phyloP scores from a whole-genome alignment of 2,329 filamentous ascomycete genomes.

The Xenoacremonium recifei region DNA sequence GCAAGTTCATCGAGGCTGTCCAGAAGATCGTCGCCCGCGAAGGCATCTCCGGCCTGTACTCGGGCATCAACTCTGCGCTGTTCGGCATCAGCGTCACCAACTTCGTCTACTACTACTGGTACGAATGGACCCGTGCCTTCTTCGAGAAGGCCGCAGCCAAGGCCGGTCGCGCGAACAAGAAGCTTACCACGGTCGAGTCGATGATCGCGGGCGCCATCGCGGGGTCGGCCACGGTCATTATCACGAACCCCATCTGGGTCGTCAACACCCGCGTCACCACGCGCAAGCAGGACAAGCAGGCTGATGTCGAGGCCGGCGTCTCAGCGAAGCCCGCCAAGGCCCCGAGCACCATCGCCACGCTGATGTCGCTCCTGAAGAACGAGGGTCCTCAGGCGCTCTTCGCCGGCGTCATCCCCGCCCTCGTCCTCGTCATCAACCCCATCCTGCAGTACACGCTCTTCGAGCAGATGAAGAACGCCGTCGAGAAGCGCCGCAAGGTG shows the following conservation, averaged over 20 bases:
- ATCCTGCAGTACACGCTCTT: conserved; percentile 99
- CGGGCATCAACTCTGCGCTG: conserved; percentile 87
- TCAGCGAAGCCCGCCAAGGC: conserved; percentile 42
- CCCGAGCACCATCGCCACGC: conserved; percentile 76
- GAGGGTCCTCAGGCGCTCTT: conserved; percentile 87
- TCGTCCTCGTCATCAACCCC: conserved; percentile 95
- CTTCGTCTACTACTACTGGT: conserved; percentile 99
- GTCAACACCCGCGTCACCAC: conserved; percentile 98
- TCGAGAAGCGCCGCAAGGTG: conserved; percentile 73
- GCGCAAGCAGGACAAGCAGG: conserved; percentile 59
- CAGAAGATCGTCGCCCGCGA: conserved; percentile 88
- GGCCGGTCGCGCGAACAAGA: conserved; percentile 70
- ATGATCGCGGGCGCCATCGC: conserved; percentile 96
- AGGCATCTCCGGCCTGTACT: conserved; percentile 84
- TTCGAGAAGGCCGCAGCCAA: conserved; percentile 78
- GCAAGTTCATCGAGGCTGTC: conserved; percentile 79
- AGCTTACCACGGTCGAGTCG: conserved; percentile 86
- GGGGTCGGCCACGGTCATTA: conserved; percentile 87
- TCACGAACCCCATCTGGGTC: conserved; percentile 99
- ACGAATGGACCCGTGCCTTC: conserved; percentile 89
- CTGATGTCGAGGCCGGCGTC: conserved; percentile 40
- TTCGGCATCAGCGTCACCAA: conserved; percentile 99
- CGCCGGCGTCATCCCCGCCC: conserved; percentile 84
- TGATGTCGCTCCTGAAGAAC: conserved; percentile 75
- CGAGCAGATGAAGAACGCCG: conserved; percentile 90